Percentiles rank a stretch among this genome's conserved stretches.
These are phyloP conservation scores for Colletotrichum salicis DNA, from an alignment of 2,329 filamentous ascomycete species.

Conservation along the genomic window DNA sequence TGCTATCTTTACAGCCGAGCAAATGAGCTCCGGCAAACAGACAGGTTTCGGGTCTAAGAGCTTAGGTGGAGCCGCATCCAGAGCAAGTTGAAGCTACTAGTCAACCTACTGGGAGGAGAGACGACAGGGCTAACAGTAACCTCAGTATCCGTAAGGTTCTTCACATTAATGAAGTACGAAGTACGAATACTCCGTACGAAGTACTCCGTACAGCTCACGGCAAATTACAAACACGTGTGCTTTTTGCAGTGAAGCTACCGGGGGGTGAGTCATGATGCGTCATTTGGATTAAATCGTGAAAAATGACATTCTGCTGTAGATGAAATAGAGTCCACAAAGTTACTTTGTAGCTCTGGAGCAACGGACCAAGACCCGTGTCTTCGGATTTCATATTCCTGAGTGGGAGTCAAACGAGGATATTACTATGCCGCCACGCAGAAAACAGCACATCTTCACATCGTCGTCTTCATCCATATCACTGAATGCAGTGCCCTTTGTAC, in stretches of 20 bases:
- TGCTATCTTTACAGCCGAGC: not conserved
- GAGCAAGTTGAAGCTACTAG: conserved; percentile 19
- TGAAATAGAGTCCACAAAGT: not conserved
- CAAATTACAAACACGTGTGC: not conserved
- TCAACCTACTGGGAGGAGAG: not conserved
- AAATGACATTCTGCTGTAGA: not conserved
- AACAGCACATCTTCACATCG: not conserved
- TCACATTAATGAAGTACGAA: not conserved
- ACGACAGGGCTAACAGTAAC: conserved; percentile 19
- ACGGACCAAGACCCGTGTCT: not conserved
- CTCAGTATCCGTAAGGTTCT: not conserved
- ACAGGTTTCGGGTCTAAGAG: conserved; percentile 12
- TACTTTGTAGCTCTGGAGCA: not conserved
- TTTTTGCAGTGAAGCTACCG: not conserved
- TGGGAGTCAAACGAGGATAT: not conserved
- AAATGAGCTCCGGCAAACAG: not conserved
- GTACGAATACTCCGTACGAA: not conserved
- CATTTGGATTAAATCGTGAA: conserved; percentile 2
- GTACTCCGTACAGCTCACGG: not conserved
- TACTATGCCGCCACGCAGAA: not conserved
- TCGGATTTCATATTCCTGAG: not conserved
- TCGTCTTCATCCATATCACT: not conserved
- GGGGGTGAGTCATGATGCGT: conserved; percentile 26
- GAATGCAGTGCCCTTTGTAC: not conserved
- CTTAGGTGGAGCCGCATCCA: conserved; percentile 13